phyloP scores from a whole-genome alignment of 345 rosid genomes.

The Gossypioides kirkii region DNA sequence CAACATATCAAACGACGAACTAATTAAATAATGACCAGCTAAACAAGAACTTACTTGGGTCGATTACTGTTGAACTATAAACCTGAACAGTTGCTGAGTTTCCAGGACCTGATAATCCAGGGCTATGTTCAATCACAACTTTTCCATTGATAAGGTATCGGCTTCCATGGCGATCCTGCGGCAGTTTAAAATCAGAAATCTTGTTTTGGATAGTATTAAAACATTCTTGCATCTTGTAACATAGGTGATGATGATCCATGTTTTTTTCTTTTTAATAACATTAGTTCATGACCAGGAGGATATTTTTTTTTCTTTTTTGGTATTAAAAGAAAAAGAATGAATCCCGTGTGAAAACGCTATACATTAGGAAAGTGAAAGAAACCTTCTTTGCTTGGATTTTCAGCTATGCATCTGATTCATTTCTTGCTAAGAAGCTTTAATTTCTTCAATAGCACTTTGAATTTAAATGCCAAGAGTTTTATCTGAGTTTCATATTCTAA shows the following conservation, averaged over 20 bases:
- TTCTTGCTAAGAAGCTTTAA: conserved; percentile 29
- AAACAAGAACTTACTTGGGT: conserved; percentile 36
- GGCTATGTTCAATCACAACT: conserved; percentile 27
- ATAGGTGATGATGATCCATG: conserved; percentile 6
- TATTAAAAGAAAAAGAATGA: not conserved
- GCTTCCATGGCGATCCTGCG: not conserved
- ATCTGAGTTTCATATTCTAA: not conserved
- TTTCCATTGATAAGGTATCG: conserved; percentile 30
- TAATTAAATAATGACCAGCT: not conserved
- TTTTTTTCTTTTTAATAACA: not conserved
- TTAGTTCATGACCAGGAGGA: not conserved
- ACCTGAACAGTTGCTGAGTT: conserved; percentile 41
- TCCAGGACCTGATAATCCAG: conserved; percentile 44
- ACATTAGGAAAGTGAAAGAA: not conserved
- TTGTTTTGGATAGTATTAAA: not conserved
- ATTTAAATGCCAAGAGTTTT: not conserved
- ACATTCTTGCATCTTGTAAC: not conserved
- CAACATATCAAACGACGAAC: not conserved
- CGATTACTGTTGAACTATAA: conserved; percentile 37
- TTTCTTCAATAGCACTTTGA: conserved; percentile 4
- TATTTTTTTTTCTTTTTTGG: not conserved
- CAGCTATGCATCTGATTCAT: conserved; percentile 33
- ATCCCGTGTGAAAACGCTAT: not conserved
- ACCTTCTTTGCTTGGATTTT: not conserved
- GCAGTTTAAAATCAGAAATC: too few species aligned